Evolutionary conservation across 306 rosid genomes (phyloP), one percentile per base, ranked within the genome.

Genomic region (Rosa persica): DNA sequence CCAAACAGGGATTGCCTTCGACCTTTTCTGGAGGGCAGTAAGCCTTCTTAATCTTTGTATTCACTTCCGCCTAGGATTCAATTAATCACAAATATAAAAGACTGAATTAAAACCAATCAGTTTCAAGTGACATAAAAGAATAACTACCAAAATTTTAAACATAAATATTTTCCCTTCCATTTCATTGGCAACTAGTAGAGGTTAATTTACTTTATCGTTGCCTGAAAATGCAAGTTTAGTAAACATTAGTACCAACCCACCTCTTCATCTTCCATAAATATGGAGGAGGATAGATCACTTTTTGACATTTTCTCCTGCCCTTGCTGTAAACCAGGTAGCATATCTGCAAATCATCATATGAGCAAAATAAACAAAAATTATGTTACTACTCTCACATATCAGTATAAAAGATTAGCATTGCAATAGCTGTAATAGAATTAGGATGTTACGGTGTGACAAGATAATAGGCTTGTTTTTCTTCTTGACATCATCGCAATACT

Each of bases 221-320:
- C 36, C 36, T 30, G 3, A 30, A 2, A 30, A 30, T 30, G 36
- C 36, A 30, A 30, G 36, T 30, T 30, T 30, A 30, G 36, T 30
- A 30, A 30, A 30, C 36, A 30, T 30, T 30, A 30, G 36, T 30
- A 30, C 36, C 36, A 30, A 2, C 36, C 36, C 36, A 30, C 98
- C 93, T 92, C 96, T 13, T 94, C 98, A 57, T 94, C 98, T 79
- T 92, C 98, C 98, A 92, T 94, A 81, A 79, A 89, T 80, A 94
- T 78, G 52, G 97, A 81, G 52, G 98, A 93, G 2, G 87, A 85
- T 44, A 88, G 86, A 73, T 90, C 97, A 87, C 96, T 92, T 82
- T 92, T 94, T 0, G 93, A 94, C 98, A 94, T 94, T 85, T 94
- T 94, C 76, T 88, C 93, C 78, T 89, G 97, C 61, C 97, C 97